Base-by-base conservation (phyloP, 352 stramenopile genomes). In the Phytophthora quininea region DNA sequence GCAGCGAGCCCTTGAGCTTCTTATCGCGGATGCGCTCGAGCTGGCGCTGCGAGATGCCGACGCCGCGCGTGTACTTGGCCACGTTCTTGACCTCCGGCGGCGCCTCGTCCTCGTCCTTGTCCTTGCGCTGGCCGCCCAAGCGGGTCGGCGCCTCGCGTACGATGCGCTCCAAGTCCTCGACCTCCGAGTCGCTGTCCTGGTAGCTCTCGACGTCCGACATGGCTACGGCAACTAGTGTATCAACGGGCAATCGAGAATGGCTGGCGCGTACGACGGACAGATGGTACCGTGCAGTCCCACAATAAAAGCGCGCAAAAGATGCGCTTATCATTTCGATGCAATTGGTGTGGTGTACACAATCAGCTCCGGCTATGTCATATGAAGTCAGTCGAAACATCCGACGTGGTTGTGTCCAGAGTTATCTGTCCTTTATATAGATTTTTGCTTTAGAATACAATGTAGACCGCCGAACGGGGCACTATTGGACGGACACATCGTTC, bases 1-100 rank as follows among this genome's bases (percentile, higher is more conserved):
- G 76, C 29, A 98, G 62, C 35, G 77, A 82, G 8, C 79, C 84
- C 50, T 87, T 88, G 24, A 97, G 86, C 72, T 97, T 97, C 73
- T 97, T 97, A 71, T 97, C 89, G 51, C 88, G 86, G 61, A 97
- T 91, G 57, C 59, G 67, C 64, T 86, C 84, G 53, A 92, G 77
- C 59, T 85, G 78, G 51, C 73, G 80, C 38, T 84, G 49, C 45
- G 80, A 88, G 46, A 94, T 64, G 55, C 79, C 69, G 35, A 76
- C 81, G 7, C 74, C 73, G 31, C 88, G 85, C 37, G 71, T 84
- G 68, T 95, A 95, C 73, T 95, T 95, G 51, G 59, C 82, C 29
- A 90, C 67, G 58, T 95, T 79, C 74, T 89, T 89, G 52, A 78
- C 61, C 4, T 64, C 42, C 4, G 65, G 47, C 12, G 59, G 58